Percentiles rank a stretch among this genome's conserved stretches.
phyloP scores from a whole-genome alignment of 805 yeast genomes.

The Lachancea lanzarotensis region DNA sequence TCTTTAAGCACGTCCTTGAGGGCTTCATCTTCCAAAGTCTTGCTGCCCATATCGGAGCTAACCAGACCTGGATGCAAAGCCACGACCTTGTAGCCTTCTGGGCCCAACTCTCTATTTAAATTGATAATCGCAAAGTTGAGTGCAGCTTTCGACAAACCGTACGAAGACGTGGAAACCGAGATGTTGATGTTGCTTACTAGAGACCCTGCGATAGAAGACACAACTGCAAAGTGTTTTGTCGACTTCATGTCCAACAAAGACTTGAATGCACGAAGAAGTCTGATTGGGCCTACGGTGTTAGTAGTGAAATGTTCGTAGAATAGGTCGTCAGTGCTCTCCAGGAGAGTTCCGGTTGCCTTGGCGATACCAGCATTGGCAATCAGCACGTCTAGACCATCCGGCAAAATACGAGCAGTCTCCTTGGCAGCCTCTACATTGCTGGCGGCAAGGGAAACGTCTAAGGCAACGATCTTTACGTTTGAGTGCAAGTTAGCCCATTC shows the following conservation, averaged over 20 bases:
- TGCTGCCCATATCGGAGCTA: slow-evolving; percentile 31
- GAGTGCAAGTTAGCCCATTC: slow-evolving; percentile 11
- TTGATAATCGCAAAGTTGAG: slow-evolving; percentile 30
- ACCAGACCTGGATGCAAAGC: slow-evolving; percentile 38
- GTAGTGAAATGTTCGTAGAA: slow-evolving; percentile 12
- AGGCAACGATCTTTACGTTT: slow-evolving; percentile 19
- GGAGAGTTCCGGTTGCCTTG: slow-evolving; percentile 18
- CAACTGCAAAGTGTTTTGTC: slow-evolving; percentile 24
- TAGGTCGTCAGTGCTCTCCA: slow-evolving; percentile 8
- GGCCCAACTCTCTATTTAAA: slow-evolving; percentile 23
- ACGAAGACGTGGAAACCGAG: slow-evolving; percentile 21
- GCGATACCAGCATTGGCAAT: slow-evolving; percentile 30
- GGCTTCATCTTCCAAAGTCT: neutral
- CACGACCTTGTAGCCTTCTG: slow-evolving; percentile 27
- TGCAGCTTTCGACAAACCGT: slow-evolving; percentile 37
- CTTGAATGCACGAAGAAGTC: slow-evolving; percentile 11
- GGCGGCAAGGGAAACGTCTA: slow-evolving; percentile 18
- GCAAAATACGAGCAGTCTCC: slow-evolving; percentile 11
- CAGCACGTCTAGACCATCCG: slow-evolving; percentile 26
- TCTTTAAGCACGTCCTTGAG: slow-evolving; percentile 1
- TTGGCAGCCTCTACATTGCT: slow-evolving; percentile 16
- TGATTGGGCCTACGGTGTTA: slow-evolving; percentile 14
- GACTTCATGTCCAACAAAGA: slow-evolving; percentile 18
- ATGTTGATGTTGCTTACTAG: slow-evolving; percentile 14
- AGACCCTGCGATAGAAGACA: slow-evolving; percentile 27